A percentile compares a stretch with the other conserved stretches of the same genome.
These are phyloP conservation scores for Raffaelea arxii DNA, from an alignment of 2,329 filamentous ascomycete species.

Conservation along the genomic window DNA sequence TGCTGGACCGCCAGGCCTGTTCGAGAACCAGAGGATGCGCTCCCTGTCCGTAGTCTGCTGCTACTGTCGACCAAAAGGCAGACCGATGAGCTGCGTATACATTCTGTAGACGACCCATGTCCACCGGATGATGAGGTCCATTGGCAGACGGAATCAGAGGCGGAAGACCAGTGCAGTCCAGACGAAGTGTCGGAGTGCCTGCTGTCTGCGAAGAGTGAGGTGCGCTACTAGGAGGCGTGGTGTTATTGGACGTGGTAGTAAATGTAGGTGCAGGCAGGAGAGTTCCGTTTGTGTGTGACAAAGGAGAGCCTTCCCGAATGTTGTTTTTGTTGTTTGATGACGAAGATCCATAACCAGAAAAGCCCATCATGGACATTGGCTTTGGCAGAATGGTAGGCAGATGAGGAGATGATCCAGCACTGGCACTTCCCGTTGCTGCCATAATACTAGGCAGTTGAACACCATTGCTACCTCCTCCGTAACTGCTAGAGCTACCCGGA, in stretches of 20 bases:
- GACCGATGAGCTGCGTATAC: conserved; percentile 62
- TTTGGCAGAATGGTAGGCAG: conserved; percentile 58
- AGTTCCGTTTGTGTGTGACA: conserved; percentile 34
- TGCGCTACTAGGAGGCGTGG: conserved; percentile 26
- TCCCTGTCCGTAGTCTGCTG: conserved; percentile 59
- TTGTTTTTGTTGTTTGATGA: too few relatives aligned
- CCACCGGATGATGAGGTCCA: conserved; percentile 36
- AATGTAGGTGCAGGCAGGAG: conserved; percentile 33
- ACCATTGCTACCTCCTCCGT: conserved; percentile 36
- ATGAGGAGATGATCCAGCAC: conserved; percentile 33
- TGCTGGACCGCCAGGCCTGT: conserved; percentile 54
- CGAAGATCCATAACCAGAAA: not conserved
- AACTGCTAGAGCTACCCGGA: conserved; percentile 32
- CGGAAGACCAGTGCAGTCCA: conserved; percentile 47
- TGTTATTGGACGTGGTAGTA: conserved; percentile 21
- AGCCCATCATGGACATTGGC: conserved; percentile 38
- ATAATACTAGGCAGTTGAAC: conserved; percentile 47
- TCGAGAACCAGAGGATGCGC: conserved; percentile 55
- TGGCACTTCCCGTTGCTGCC: conserved; percentile 14
- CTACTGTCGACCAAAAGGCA: conserved; percentile 65
- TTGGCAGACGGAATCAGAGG: conserved; percentile 22
- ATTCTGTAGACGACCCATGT: conserved; percentile 55
- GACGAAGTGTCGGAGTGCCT: conserved; percentile 32
- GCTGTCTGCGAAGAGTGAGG: conserved; percentile 9
- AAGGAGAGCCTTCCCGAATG: too few relatives aligned